A percentile compares a stretch with the other conserved stretches of the same genome.
phyloP scores from a whole-genome alignment of 805 yeast species.

The Schwanniomyces vanrijiae region DNA sequence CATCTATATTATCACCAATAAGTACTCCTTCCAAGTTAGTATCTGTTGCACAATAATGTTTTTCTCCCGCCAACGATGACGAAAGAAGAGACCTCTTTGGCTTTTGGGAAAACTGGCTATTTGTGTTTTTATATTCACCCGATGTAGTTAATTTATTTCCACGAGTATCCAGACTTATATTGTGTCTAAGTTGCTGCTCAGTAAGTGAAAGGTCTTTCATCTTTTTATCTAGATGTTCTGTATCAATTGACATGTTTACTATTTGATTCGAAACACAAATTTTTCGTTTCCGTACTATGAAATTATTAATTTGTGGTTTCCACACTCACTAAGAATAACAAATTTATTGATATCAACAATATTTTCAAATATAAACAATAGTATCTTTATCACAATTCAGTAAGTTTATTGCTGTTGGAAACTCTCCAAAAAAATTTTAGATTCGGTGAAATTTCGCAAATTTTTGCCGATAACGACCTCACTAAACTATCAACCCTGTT shows the following conservation, averaged over 20 bases:
- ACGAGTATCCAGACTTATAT: not conserved
- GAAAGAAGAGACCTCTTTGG: slow-evolving; percentile 24
- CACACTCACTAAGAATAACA: not conserved
- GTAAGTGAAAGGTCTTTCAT: slow-evolving; percentile 10
- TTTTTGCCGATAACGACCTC: slow-evolving; percentile 5
- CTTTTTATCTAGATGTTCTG: slow-evolving; percentile 9
- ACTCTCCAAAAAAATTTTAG: not conserved
- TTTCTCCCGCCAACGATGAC: slow-evolving; percentile 25
- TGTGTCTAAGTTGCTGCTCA: slow-evolving; percentile 5
- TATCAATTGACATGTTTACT: slow-evolving; percentile 7
- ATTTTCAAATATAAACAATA: not conserved
- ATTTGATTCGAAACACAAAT: not conserved
- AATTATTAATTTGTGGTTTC: not conserved
- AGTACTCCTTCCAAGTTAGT: not conserved
- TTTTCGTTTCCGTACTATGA: not conserved
- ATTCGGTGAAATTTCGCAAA: not conserved
- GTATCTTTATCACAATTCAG: not conserved
- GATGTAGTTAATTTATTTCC: not conserved
- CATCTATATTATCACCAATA: not conserved
- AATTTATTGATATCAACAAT: not conserved
- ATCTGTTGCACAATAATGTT: slow-evolving; percentile 2
- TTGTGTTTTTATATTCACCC: not conserved
- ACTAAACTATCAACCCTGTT: not conserved
- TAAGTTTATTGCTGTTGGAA: not conserved
- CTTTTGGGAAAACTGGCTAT: slow-evolving; percentile 4